Evolutionary conservation across 2,329 filamentous ascomycete genomes (phyloP), one percentile per base, ranked within the genome.

Genomic region (Cladosporium cucumerinum): DNA sequence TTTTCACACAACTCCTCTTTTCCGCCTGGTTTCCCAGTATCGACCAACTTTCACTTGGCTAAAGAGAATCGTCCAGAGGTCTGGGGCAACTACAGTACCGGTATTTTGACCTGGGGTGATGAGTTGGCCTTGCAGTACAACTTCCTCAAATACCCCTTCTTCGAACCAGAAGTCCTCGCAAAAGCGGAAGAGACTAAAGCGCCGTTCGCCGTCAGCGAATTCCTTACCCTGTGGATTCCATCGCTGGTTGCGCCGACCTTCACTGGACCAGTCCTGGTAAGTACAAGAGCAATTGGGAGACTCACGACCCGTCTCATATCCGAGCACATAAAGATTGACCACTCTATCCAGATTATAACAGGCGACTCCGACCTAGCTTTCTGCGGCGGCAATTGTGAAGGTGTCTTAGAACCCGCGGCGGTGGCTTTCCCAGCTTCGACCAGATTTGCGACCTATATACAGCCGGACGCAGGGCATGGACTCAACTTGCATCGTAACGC

Each of bases 341-440:
- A 10, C 16, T 4, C 8, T 21, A 12, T 21, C 21, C 72, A 77
- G 69, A 73, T 74, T 62, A 69, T 78, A 12, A 59, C 74, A 21
- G 73, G 73, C 48, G 68, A 71, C 54, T 64, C 60, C 18, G 71
- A 73, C 52, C 58, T 64, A 46, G 64, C 63, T 62, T 68, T 76
- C 54, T 80, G 79, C 66, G 69, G 64, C 43, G 76, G 78, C 23
- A 73, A 79, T 68, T 80, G 78, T 67, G 76, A 72, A 16, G 71
- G 68, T 10, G 67, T 75, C 0, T 68, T 64, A 7, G 64, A 68
- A 14, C 52, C 65, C 23, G 59, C 67, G 26, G 61, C 67, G 14
- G 63, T 52, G 11, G 61, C 72, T 51, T 78, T 74, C 62, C 73
- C 76, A 23, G 69, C 69, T 18, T 74, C 73, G 3, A 67, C 66